Base-by-base conservation (phyloP, 2,329 filamentous ascomycete species). In the Rutstroemia sp. region DNA sequence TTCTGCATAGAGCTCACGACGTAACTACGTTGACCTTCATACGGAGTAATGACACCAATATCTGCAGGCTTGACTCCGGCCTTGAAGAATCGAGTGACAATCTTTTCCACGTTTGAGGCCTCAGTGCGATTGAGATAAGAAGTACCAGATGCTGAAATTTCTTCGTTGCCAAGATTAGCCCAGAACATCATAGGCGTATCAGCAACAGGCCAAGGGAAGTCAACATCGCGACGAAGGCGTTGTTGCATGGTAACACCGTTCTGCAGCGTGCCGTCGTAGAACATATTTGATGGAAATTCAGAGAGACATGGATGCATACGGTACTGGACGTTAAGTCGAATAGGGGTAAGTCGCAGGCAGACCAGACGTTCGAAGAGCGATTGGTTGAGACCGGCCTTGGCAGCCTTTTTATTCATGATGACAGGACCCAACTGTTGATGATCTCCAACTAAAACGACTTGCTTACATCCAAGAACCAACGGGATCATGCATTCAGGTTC, bases 111-210 rank as follows among this genome's bases (percentile, higher is more conserved):
- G 63, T 97, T 97, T 48, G 91, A 88, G 4, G 94, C 92, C 72
- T 99, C 94, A 1, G 94, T 97, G 48, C 94, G 89, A 73, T 99
- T 99, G 63, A 99, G 86, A 69, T 99, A 99, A 2, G 92, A 97
- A 2, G 94, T 99, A 68, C 94, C 94, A 25, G 92, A 96, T 1
- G 94, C 94, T 6, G 92, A 96, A 51, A 99, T 99, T 72, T 99
- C 94, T 72, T 99, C 94, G 58, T 95, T 95, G 58, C 94, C 94
- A 55, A 96, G 77, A 70, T 99, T 99, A 25, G 91, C 95, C 94
- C 94, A 99, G 76, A 99, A 99, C 94, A 97, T 97, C 94, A 99
- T 99, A 3, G 94, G 94, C 64, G 86, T 90, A 70, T 97, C 92
- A 19, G 79, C 83, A 30, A 96, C 89, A 2, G 94, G 94, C 94